These are phyloP conservation scores for Carex cristatella DNA, from an alignment of 176 grass and related monocot genomes.

Conservation along the genomic window DNA sequence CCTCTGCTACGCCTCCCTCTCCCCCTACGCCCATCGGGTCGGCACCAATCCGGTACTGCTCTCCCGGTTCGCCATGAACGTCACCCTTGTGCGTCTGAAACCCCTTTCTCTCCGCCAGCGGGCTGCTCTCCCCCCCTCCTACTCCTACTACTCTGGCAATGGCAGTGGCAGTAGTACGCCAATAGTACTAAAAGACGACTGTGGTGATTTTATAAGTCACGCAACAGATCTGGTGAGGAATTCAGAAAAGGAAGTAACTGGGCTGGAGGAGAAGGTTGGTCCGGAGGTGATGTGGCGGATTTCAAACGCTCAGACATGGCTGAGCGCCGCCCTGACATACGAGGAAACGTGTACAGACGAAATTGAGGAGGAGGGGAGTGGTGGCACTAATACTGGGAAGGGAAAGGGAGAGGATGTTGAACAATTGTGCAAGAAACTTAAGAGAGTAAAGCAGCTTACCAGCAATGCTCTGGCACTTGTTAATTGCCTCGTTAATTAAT, in stretches of 20 bases:
- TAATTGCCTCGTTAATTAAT: constrained; percentile 20
- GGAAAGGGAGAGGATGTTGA: neutral
- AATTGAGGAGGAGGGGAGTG: neutral
- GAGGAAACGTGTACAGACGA: constrained; percentile 57
- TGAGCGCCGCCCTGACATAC: constrained; percentile 57
- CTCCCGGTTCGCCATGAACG: constrained; percentile 34
- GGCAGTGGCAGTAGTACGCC: neutral
- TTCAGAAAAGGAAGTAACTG: constrained; percentile 14
- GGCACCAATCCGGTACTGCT: constrained; percentile 28
- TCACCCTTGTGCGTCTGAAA: constrained; percentile 19
- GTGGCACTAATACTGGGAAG: neutral
- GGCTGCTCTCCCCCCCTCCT: neutral
- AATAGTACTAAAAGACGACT: constrained; percentile 32
- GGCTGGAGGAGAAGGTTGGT: constrained; percentile 23
- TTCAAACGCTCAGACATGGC: constrained; percentile 61
- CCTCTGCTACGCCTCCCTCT: constrained; percentile 42
- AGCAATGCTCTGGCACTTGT: constrained; percentile 54
- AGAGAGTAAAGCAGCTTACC: constrained; percentile 31
- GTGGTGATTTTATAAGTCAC: constrained; percentile 6
- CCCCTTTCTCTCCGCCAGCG: neutral
- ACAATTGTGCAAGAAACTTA: constrained; percentile 4
- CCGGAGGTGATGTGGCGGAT: constrained; percentile 42
- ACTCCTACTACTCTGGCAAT: no score
- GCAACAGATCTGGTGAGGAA: constrained; percentile 25
- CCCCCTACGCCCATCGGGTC: constrained; percentile 21